Percentiles rank a stretch among this genome's conserved stretches.
phyloP scores from a whole-genome alignment of 768 basidiomycete genomes.

The Xanthoconium purpureum region DNA sequence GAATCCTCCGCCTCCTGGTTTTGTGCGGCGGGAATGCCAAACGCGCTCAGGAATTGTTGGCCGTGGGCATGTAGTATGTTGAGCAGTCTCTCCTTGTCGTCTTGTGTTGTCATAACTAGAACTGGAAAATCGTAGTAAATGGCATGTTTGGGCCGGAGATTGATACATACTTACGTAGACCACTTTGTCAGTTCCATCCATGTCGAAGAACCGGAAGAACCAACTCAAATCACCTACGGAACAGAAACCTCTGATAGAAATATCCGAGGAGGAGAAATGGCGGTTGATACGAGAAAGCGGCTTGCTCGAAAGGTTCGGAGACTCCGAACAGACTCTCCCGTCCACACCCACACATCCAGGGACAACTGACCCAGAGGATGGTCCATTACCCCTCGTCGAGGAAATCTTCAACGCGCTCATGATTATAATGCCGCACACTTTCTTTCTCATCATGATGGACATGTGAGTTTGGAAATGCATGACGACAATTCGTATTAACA shows the following conservation, averaged over 20 bases:
- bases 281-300: conserved; percentile 68
- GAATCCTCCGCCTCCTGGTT: conserved; percentile 15
- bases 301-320: conserved; percentile 41
- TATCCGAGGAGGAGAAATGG: conserved; percentile 77
- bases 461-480: conserved; percentile 51
- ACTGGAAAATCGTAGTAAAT: not conserved
- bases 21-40: conserved; percentile 28
- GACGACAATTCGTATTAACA: not conserved
- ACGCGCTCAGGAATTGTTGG: conserved; percentile 43
- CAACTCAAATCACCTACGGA: conserved; percentile 7
- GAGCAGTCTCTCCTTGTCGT: conserved; percentile 35
- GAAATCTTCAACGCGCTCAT: conserved; percentile 68
- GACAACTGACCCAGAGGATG: conserved; percentile 23
- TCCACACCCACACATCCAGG: not conserved
- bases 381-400: conserved; percentile 47
- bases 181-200: conserved; percentile 4
- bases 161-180: too few species aligned
- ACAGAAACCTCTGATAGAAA: conserved; percentile 38
- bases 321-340: conserved; percentile 7
- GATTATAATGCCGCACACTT: conserved; percentile 71
- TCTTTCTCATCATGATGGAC: conserved; percentile 77
- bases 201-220: conserved; percentile 31
- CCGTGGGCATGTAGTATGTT: conserved; percentile 44
- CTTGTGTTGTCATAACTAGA: conserved; percentile 10
- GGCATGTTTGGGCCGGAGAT: conserved; percentile 8